A percentile compares a stretch with the other conserved stretches of the same genome.
These are phyloP conservation scores for Actinidia arguta DNA, from an alignment of 179 eudicot genomes.

Conservation along the genomic window DNA sequence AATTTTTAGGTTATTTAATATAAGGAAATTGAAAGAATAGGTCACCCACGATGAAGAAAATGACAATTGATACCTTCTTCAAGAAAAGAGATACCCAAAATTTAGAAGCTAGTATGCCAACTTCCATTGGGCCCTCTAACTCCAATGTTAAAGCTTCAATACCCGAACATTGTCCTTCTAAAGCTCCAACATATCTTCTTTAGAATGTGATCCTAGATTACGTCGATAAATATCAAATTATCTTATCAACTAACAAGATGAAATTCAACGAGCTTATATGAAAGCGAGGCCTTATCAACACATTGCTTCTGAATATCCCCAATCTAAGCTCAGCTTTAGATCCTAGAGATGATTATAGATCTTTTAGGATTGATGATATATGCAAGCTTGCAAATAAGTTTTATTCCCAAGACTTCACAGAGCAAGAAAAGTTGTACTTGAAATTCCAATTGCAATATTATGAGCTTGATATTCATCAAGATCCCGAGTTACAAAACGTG, in stretches of 20 bases:
- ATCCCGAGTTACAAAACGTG: no score
- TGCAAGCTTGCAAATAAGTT: not conserved
- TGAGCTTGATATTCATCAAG: no score
- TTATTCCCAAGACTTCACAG: not conserved
- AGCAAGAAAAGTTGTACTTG: not conserved
- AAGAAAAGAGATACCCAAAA: not conserved
- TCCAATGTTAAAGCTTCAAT: not conserved
- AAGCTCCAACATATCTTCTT: constrained; percentile 7
- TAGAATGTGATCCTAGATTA: not conserved
- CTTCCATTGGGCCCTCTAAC: not conserved
- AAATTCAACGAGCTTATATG: constrained; percentile 2
- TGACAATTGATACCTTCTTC: not conserved
- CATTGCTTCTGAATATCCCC: not conserved
- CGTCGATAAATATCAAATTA: not conserved
- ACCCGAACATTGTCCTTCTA: not conserved
- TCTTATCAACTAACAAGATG: not conserved
- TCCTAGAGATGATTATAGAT: no score
- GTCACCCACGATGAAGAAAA: not conserved
- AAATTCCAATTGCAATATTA: not conserved
- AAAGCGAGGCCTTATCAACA: constrained; percentile 3
- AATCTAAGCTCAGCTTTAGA: not conserved
- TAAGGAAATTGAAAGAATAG: not conserved
- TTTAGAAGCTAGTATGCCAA: not conserved
- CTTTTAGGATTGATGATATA: not conserved
- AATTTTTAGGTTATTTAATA: no score